Percentiles rank a stretch among this genome's conserved stretches.
Evolutionary conservation across 2,329 filamentous ascomycete genomes (phyloP).

Genomic region (Ophiostoma ips): DNA sequence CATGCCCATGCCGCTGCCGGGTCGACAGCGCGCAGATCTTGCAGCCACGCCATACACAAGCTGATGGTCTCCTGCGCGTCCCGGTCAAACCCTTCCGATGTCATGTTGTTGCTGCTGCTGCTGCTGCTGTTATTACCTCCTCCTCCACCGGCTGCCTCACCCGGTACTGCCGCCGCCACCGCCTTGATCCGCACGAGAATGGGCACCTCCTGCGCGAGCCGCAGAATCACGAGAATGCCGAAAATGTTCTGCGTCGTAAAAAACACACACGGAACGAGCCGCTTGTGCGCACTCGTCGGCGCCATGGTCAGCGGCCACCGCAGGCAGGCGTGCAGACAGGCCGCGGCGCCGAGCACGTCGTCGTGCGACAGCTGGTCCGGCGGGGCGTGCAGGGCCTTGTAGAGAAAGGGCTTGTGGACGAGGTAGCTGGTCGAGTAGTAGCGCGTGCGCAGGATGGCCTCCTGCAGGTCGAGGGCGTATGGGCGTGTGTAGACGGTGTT

Average conservation of each 20-base stretch:
- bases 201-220: conserved; percentile 37
- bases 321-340: conserved; percentile 42
- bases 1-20: conserved; percentile 42
- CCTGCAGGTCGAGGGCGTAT: conserved; percentile 41
- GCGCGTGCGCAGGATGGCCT: conserved; percentile 40
- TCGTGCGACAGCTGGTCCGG: conserved; percentile 38
- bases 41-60: conserved; percentile 45
- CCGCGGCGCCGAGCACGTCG: conserved; percentile 39
- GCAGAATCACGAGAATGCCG: conserved; percentile 41
- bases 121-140: too few relatives aligned
- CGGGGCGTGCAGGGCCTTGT: conserved; percentile 44
- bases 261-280: conserved; percentile 43
- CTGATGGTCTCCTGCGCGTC: conserved; percentile 34
- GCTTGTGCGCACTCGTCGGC: conserved; percentile 41
- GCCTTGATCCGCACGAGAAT: conserved; percentile 34
- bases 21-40: conserved; percentile 41
- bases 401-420: conserved; percentile 43
- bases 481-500: background rate
- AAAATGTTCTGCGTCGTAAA: conserved; percentile 50
- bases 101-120: background rate
- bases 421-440: conserved; percentile 47
- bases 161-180: background rate
- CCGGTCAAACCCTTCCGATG: conserved; percentile 30
- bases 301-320: conserved; percentile 47
- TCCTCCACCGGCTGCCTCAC: too few relatives aligned